Evolutionary conservation across 371 early-diverging fungal species (phyloP), one percentile per base, ranked within the genome.

Genomic region (Mucor saturninus): DNA sequence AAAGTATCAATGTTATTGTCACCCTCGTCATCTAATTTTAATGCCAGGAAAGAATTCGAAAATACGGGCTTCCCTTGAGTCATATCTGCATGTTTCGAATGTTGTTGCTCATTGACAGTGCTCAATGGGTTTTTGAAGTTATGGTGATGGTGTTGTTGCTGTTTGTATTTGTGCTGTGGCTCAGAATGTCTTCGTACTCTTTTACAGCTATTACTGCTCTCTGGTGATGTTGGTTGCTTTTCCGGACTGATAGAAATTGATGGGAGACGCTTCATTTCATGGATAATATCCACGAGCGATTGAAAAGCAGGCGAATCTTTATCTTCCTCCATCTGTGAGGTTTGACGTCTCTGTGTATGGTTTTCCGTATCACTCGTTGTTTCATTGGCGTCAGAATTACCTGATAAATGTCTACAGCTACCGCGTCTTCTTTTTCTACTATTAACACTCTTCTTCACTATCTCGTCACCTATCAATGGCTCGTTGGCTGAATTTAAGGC

Each of bases 251-350:
- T 50, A 7, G 68, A 61, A 21, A 55, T 50, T 2, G 53, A 43
- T 4, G 76, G 73, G 7, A 76, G 39, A n/a, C 74, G 65, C 42
- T 69, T 74, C 59, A 79, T 72, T 30, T 74, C 72, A 42, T 68
- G 57, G 35, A 79, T 79, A 15, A 79, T 74, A 32, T 79, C 76
- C 45, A 76, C 72, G 6, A 79, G 56, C 4, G 79, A 79, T 35
- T 76, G 73, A 26, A 76, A 56, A 4, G 74, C 79, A 38, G 75
- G 73, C 7, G 74, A 67, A 3, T 65, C 70, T 30, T 67, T 63
- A 5, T 70, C 48, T 51, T 62, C 26, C 11, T 61, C 64, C 0
- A 15, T 15, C 5, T 3, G 28, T 15, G 59, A 59, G 15, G 50
- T 59, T 39, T 38, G 49, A 26, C 59, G 59, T 39, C 59, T 32